Percentiles rank a stretch among this genome's conserved stretches.
These are phyloP conservation scores for Penicillium desertorum DNA, from an alignment of 495 filamentous ascomycete species.

Conservation along the genomic window DNA sequence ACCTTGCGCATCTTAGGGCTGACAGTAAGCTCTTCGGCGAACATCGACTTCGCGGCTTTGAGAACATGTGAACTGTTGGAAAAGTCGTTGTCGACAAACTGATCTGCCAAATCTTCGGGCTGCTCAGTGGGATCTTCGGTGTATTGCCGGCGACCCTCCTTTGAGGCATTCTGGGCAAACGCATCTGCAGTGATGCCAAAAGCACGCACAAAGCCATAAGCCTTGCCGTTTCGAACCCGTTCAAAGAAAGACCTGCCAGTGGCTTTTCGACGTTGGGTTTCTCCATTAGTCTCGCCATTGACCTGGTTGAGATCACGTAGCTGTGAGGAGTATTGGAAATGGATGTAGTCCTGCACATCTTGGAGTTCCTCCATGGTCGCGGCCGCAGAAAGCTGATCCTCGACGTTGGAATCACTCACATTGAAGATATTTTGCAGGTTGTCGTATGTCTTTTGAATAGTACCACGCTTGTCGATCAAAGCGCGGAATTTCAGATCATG, in stretches of 20 bases:
- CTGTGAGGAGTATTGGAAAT: constrained; percentile 86
- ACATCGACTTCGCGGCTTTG: constrained; percentile 77
- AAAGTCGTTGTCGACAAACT: constrained; percentile 71
- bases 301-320: constrained; percentile 68
- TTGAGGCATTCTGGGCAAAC: constrained; percentile 79
- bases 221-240: constrained; percentile 71
- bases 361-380: constrained; percentile 89
- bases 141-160: constrained; percentile 71
- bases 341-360: constrained; percentile 92
- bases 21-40: constrained; percentile 83
- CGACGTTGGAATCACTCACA: constrained; percentile 58
- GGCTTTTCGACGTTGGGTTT: constrained; percentile 73
- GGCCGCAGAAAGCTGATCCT: constrained; percentile 75
- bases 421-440: constrained; percentile 58
- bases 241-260: constrained; percentile 73
- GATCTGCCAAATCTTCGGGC: constrained; percentile 85
- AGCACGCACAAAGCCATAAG: constrained; percentile 79
- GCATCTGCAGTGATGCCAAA: constrained; percentile 89
- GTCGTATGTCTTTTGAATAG: constrained; percentile 73
- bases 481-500: constrained; percentile 92
- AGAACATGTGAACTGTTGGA: constrained; percentile 72
- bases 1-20: constrained; percentile 89
- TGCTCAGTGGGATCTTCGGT: constrained; percentile 75
- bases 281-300: constrained; percentile 53
- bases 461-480: constrained; percentile 81